Conservation (phyloP, 306 rosid genomes). For the Corylus avellana region DNA sequence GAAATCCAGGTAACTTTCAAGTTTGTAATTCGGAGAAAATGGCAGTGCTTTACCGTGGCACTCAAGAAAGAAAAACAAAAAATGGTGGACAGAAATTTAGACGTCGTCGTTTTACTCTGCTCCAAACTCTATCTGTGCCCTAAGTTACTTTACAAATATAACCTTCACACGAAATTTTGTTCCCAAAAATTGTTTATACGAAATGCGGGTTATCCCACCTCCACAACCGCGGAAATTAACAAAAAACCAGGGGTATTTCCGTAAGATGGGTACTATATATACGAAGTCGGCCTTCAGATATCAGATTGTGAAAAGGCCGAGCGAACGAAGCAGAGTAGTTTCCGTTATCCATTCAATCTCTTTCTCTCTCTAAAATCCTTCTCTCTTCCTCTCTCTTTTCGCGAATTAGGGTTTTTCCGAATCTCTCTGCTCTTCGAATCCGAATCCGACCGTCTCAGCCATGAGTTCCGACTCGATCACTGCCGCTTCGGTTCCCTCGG, state of each 20-base stretch:
- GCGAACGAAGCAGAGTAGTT: slow-evolving; percentile 70
- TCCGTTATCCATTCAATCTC: slow-evolving; percentile 63
- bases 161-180: neutral
- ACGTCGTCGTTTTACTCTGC: neutral
- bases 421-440: slow-evolving; percentile 29
- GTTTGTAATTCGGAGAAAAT: neutral
- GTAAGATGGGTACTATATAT: slow-evolving; percentile 31
- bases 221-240: slow-evolving; percentile 6
- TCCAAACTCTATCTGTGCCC: too few species aligned
- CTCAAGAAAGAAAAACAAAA: neutral
- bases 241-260: slow-evolving; percentile 8
- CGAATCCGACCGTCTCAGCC: slow-evolving; percentile 36
- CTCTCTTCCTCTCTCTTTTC: slow-evolving; percentile 37
- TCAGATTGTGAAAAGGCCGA: slow-evolving; percentile 35
- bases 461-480: slow-evolving; percentile 86
- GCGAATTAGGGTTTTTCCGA: slow-evolving; percentile 61
- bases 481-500: slow-evolving; percentile 63
- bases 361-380: slow-evolving; percentile 22
- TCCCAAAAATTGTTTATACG: neutral
- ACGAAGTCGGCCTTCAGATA: slow-evolving; percentile 13
- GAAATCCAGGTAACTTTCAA: too few species aligned
- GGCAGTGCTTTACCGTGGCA: neutral
- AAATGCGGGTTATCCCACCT: neutral
- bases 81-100: neutral
- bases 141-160: slow-evolving; percentile 14